Base-by-base conservation (phyloP, 2,329 filamentous ascomycete species). In the Aspergillus sp. region DNA sequence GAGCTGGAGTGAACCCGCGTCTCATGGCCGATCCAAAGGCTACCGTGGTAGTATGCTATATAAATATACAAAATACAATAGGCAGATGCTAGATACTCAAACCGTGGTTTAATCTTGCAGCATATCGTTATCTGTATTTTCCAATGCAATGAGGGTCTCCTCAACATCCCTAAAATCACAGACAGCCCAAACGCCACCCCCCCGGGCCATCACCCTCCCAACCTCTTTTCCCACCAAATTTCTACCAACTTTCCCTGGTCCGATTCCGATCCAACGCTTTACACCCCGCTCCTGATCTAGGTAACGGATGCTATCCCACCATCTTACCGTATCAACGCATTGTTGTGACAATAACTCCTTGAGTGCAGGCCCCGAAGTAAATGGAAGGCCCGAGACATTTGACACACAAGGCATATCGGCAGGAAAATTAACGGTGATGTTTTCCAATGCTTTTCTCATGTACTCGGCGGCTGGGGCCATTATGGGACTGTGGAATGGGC, bases 151-250 rank as follows among this genome's bases (percentile, higher is more conserved):
- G 40, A 91, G 71, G 45, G 88, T 84, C 62, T 89, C 85, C 61
- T 92, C 88, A 47, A 91, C 84, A 72, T 91, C 89, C 55, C 81
- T 83, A 8, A 93, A 91, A 70, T 92, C 88, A 9, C 87, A 93
- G 54, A 97, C 90, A 4, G 89, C 92, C 92, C 93, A 96, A 0
- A 97, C 93, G 2, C 93, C 93, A 49, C 92, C 93, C 2, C 92
- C 92, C 71, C 93, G 96, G 49, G 93, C 85, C 15, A 84, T 79
- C 55, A 95, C 90, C 68, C 88, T 85, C 9, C 92, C 93, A 3
- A 97, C 93, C 76, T 97, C 93, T 76, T 97, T 97, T 12, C 93
- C 92, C 1, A 98, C 93, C 7, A 98, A 80, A 72, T 97, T 97
- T 57, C 93, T 83, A 1, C 93, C 93, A 2, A 98, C 93, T 73